Percentiles rank a stretch among this genome's conserved stretches.
Evolutionary conservation across 495 filamentous ascomycete genomes (phyloP).

Genomic region (Trichoderma erinaceum): DNA sequence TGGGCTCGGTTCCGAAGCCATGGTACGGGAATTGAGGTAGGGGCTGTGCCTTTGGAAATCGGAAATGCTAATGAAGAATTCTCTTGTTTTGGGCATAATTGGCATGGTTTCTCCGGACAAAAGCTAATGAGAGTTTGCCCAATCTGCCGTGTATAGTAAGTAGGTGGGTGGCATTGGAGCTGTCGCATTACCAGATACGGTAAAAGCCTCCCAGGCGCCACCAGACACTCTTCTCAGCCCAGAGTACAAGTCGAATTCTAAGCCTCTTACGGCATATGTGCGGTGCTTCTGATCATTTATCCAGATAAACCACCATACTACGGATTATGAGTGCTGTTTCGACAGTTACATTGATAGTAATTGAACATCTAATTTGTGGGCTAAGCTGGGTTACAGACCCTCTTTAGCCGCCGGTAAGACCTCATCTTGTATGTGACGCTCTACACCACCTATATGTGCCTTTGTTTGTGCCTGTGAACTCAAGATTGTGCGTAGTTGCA

Average conservation of each 20-base stretch:
- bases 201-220: neutral
- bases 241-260: neutral
- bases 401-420: neutral
- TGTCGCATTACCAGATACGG: neutral
- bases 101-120: neutral
- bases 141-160: neutral
- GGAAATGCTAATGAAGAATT: neutral
- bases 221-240: neutral
- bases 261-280: neutral
- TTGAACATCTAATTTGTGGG: neutral
- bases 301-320: neutral
- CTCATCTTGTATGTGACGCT: neutral
- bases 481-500: neutral
- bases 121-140: neutral
- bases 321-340: neutral
- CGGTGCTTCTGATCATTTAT: neutral
- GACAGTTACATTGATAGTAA: neutral
- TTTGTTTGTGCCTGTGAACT: neutral
- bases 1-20: neutral
- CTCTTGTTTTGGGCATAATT: neutral
- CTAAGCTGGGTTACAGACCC: neutral
- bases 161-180: neutral
- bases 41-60: neutral
- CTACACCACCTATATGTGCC: neutral
- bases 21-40: neutral